Base-by-base conservation (phyloP, 2,329 filamentous ascomycete species). In the Cytospora leucostoma region DNA sequence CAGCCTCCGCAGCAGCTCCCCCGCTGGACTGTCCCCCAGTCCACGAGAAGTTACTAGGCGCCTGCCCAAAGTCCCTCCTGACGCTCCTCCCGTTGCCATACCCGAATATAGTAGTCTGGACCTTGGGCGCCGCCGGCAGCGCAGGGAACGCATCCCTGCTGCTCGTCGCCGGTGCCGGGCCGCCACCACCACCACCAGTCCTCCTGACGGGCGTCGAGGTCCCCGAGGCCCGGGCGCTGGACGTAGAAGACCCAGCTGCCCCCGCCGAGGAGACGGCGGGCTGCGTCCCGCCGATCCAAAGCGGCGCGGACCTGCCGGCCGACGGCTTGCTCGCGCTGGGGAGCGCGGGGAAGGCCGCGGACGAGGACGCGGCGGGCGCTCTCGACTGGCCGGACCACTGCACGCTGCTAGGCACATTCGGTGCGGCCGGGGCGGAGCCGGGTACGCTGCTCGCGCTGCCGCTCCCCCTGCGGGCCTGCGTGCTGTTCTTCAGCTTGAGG, bases 41-140 rank as follows among this genome's bases (percentile, higher is more conserved):
- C 84, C 84, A 87, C 37, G 78, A 78, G 68, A 86, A 87, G 1
- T 79, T 83, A 17, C 80, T 77, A 38, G 77, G 75, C 7, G 71
- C 69, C 1, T 67, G 70, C 10, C 79, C 81, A 47, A 80, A 75
- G 68, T 88, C 85, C 50, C 86, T 75, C 54, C 84, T 78, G 17
- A 88, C 84, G 37, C 79, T 74, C 4, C 85, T 77, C 5, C 77
- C 74, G 12, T 58, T 52, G 2, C 85, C 85, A 68, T 88, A 87
- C 3, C 84, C 84, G 61, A 87, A 87, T 52, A 88, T 85, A 0
- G 84, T 86, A 1, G 84, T 86, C 50, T 79, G 79, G 3, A 84
- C 84, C 70, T 88, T 97, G 0, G 90, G 84, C 1, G 92, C 93
- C 0, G 87, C 82, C 0, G 93, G 93, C 1, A 97, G 82, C 1